Percentiles rank a stretch among this genome's conserved stretches.
Evolutionary conservation across 306 rosid genomes (phyloP).

Genomic region (Luffa aegyptiaca): DNA sequence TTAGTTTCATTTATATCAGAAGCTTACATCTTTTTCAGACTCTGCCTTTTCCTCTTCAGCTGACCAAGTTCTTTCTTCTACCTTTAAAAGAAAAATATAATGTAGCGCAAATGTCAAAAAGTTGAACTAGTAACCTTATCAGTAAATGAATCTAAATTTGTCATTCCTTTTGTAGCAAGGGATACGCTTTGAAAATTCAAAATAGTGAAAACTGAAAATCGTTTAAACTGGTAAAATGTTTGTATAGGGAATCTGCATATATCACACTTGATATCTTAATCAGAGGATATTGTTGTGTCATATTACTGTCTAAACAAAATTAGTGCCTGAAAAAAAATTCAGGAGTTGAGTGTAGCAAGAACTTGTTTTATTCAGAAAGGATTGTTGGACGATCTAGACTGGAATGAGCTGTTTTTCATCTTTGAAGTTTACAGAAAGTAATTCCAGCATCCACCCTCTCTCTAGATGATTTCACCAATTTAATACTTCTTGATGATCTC

Average conservation of each 20-base stretch:
- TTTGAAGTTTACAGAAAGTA: background rate
- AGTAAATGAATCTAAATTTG: background rate
- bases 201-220: background rate
- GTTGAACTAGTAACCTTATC: background rate
- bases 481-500: background rate
- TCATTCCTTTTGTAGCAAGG: background rate
- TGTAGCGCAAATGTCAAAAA: background rate
- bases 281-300: background rate
- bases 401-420: background rate
- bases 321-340: background rate
- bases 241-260: background rate
- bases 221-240: background rate
- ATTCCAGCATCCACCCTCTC: background rate
- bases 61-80: conserved; percentile 17
- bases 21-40: conserved; percentile 27
- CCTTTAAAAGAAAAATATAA: conserved; percentile 13
- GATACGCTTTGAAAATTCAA: background rate
- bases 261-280: background rate
- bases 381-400: background rate
- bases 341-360: background rate
- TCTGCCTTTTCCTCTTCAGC: conserved; percentile 19
- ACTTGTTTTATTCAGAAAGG: background rate
- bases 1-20: background rate
- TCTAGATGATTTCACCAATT: background rate
- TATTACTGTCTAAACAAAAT: background rate